These are phyloP conservation scores for Fusarium falciforme DNA, from an alignment of 2,329 filamentous ascomycete species.

Conservation along the genomic window DNA sequence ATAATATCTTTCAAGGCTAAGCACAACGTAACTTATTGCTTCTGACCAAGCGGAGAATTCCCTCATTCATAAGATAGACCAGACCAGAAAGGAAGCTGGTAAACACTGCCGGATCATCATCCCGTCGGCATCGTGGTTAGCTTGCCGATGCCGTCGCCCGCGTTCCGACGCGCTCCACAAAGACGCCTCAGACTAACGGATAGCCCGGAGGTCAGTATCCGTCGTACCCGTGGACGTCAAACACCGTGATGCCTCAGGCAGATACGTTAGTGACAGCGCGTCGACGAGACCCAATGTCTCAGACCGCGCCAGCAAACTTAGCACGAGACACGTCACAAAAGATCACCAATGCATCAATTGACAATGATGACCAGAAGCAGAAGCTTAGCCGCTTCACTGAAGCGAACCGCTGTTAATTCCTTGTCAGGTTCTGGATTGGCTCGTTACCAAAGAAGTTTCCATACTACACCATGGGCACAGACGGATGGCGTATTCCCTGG, in stretches of 20 bases:
- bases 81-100: not conserved
- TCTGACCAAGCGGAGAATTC: not conserved
- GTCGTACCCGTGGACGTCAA: not conserved
- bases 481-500: slow-evolving; percentile 47
- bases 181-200: not conserved
- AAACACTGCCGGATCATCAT: not conserved
- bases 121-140: not conserved
- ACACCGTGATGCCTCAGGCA: not conserved
- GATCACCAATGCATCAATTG: slow-evolving; percentile 1
- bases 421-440: not conserved
- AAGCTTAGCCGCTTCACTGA: slow-evolving; percentile 10
- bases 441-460: slow-evolving; percentile 15
- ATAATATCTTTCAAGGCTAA: not conserved
- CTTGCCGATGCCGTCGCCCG: not conserved
- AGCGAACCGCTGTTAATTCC: not conserved
- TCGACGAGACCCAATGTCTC: not conserved
- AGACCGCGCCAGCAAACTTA: not conserved
- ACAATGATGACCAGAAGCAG: slow-evolving; percentile 21
- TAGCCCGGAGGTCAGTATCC: not conserved
- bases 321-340: slow-evolving; percentile 15
- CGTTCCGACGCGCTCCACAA: not conserved
- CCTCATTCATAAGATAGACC: not conserved
- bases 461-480: slow-evolving; percentile 21
- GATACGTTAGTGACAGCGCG: not conserved
- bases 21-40: not conserved